phyloP scores from a whole-genome alignment of 148 eudicot genomes.

The Polygonum maritimum region DNA sequence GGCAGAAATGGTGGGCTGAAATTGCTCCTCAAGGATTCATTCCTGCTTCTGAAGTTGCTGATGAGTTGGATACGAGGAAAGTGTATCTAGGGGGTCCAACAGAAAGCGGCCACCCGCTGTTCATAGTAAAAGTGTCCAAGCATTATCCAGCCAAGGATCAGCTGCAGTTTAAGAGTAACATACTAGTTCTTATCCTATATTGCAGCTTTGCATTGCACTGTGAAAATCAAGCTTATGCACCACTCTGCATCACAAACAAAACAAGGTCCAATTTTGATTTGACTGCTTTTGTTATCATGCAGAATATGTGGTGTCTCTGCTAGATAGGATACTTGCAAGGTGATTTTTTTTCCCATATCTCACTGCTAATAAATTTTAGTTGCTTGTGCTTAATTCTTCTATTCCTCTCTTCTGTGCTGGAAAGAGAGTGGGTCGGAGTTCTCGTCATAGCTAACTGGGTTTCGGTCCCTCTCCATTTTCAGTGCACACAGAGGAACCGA shows the following conservation, averaged over 20 bases:
- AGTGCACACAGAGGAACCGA: constrained; percentile 36
- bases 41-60: constrained; percentile 32
- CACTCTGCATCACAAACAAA: not conserved
- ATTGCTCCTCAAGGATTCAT: constrained; percentile 37
- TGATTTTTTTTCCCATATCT: constrained; percentile 1
- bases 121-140: constrained; percentile 26
- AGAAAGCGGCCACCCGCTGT: constrained; percentile 22
- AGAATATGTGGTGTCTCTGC: constrained; percentile 47
- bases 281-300: constrained; percentile 17
- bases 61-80: constrained; percentile 30
- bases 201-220: not conserved
- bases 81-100: constrained; percentile 39
- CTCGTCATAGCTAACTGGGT: not conserved
- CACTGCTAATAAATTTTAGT: not conserved
- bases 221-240: not conserved
- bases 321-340: constrained; percentile 58
- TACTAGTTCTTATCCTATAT: not conserved
- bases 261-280: not conserved
- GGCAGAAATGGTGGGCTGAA: constrained; percentile 46
- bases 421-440: not conserved
- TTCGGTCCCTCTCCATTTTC: constrained; percentile 12
- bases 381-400: not conserved
- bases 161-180: constrained; percentile 44
- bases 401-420: not conserved
- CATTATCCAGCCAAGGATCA: constrained; percentile 51